phyloP scores from a whole-genome alignment of 805 yeast species.

The Isabelozyma rhagii region DNA sequence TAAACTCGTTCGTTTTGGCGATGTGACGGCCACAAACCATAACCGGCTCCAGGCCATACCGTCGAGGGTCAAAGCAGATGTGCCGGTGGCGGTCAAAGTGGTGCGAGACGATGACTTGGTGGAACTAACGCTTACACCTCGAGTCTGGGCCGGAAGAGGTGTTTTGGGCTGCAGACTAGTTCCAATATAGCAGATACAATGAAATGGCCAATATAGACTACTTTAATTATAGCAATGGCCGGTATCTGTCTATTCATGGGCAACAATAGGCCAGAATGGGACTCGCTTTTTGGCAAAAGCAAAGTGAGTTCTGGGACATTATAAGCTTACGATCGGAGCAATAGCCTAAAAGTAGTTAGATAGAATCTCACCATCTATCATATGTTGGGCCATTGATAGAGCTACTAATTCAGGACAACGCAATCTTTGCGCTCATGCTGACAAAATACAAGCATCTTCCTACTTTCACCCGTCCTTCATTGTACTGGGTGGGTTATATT shows the following conservation, averaged over 20 bases:
- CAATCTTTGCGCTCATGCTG: too few species aligned
- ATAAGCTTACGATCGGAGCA: too few species aligned
- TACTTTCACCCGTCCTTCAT: background rate
- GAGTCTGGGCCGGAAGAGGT: conserved; percentile 65
- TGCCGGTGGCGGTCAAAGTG: conserved; percentile 22
- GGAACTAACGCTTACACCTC: conserved; percentile 37
- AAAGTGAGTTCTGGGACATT: too few species aligned
- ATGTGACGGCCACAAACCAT: conserved; percentile 54
- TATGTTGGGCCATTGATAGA: too few species aligned
- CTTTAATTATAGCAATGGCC: background rate
- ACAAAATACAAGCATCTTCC: too few species aligned
- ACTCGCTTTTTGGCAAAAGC: too few species aligned
- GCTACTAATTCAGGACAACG: too few species aligned
- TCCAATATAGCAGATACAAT: conserved; percentile 25
- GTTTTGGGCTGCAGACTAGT: conserved; percentile 63
- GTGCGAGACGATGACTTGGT: conserved; percentile 24
- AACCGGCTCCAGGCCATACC: conserved; percentile 45
- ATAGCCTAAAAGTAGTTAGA: too few species aligned
- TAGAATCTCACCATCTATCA: too few species aligned
- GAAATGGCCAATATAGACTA: too few species aligned
- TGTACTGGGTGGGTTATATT: background rate
- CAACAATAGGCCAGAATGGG: too few species aligned
- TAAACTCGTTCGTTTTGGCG: conserved; percentile 51
- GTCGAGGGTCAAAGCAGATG: conserved; percentile 38
- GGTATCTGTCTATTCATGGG: background rate